A percentile compares a stretch with the other conserved stretches of the same genome.
phyloP scores from a whole-genome alignment of 805 yeast genomes.

The Sugiyamaella marilandica region DNA sequence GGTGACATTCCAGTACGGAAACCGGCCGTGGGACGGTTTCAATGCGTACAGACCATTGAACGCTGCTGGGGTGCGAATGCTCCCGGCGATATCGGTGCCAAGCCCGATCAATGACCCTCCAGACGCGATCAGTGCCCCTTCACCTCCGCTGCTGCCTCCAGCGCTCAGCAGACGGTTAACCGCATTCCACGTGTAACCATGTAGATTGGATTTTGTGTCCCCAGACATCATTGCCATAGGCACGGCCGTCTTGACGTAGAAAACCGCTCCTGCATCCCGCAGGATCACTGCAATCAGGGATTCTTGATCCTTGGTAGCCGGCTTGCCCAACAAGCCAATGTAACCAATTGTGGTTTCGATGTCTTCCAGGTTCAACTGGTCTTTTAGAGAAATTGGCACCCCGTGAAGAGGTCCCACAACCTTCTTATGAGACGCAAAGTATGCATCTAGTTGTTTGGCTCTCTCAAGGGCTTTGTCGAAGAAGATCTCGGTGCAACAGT shows the following conservation, averaged over 20 bases:
- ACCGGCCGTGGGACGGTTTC: slow-evolving; percentile 46
- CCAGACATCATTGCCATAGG: slow-evolving; percentile 50
- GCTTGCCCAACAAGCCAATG: slow-evolving; percentile 43
- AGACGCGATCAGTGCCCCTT: slow-evolving; percentile 43
- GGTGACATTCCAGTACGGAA: slow-evolving; percentile 41
- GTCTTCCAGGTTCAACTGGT: slow-evolving; percentile 53
- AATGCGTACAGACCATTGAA: slow-evolving; percentile 48
- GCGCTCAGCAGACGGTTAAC: slow-evolving; percentile 40
- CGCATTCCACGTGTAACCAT: slow-evolving; percentile 46
- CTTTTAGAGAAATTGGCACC: slow-evolving; percentile 59
- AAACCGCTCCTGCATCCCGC: slow-evolving; percentile 46
- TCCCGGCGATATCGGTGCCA: slow-evolving; percentile 56
- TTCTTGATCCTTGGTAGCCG: slow-evolving; percentile 41
- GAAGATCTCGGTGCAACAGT: slow-evolving; percentile 38
- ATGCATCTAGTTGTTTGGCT: slow-evolving; percentile 52
- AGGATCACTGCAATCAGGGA: slow-evolving; percentile 40
- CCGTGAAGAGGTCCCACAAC: slow-evolving; percentile 61
- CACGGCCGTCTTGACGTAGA: slow-evolving; percentile 50
- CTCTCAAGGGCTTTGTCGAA: slow-evolving; percentile 53
- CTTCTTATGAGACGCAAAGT: slow-evolving; percentile 33
- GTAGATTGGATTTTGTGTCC: slow-evolving; percentile 42
- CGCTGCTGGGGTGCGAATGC: slow-evolving; percentile 52
- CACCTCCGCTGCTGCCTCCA: slow-evolving; percentile 56
- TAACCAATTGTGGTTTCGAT: slow-evolving; percentile 60
- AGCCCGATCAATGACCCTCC: slow-evolving; percentile 50